These are phyloP conservation scores for Ligustrum vulgare DNA, from an alignment of 257 asterid genomes.

Conservation along the genomic window DNA sequence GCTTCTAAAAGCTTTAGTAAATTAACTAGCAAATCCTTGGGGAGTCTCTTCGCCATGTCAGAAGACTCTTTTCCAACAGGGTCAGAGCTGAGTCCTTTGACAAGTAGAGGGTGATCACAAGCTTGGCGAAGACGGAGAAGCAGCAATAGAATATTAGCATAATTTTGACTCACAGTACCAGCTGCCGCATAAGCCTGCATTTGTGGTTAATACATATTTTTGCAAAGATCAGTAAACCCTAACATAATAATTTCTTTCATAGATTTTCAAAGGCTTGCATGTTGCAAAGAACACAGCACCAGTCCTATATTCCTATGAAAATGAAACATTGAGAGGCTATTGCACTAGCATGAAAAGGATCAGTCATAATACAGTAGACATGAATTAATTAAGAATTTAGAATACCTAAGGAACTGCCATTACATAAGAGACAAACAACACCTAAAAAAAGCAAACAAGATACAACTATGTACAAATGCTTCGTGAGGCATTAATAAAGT, in stretches of 20 bases:
- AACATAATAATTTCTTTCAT: background rate
- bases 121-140: conserved; percentile 99
- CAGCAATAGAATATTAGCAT: conserved; percentile 89
- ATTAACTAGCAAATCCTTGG: conserved; percentile 53
- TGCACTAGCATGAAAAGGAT: background rate
- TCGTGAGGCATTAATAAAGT: too few relatives aligned
- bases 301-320: background rate
- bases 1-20: conserved; percentile 65
- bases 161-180: conserved; percentile 93
- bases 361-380: background rate
- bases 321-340: background rate
- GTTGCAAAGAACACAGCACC: background rate
- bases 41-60: conserved; percentile 68
- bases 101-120: conserved; percentile 97
- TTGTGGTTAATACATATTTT: background rate
- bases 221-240: conserved; percentile 19
- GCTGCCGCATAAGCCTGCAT: conserved; percentile 98
- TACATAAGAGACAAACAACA: too few relatives aligned
- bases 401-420: too few relatives aligned
- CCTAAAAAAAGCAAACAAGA: too few relatives aligned
- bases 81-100: conserved; percentile 66
- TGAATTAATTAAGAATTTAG: background rate
- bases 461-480: too few relatives aligned
- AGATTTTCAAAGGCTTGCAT: background rate
- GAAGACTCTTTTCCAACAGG: conserved; percentile 64